These are phyloP conservation scores for Neurospora sp. DNA, from an alignment of 2,329 filamentous ascomycete genomes.

Conservation along the genomic window DNA sequence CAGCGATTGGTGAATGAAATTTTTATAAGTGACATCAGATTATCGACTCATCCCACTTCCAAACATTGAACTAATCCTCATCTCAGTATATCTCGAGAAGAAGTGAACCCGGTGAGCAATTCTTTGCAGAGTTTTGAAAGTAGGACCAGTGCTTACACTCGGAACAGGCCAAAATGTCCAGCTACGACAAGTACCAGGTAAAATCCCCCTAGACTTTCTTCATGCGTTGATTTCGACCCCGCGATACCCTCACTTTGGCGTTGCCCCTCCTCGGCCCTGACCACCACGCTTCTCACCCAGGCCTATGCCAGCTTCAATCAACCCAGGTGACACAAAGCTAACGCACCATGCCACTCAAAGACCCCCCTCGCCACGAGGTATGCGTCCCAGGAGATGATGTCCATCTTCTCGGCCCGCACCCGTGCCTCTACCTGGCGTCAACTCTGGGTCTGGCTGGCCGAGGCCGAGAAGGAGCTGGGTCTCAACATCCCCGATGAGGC, in stretches of 20 bases:
- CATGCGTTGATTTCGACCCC: background rate
- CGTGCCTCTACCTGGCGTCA: slow-evolving; percentile 72
- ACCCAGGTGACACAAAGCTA: slow-evolving; percentile 29
- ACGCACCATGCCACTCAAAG: slow-evolving; percentile 34
- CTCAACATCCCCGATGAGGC: slow-evolving; percentile 67
- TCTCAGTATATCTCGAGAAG: background rate
- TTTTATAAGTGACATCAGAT: background rate
- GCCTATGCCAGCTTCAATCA: background rate
- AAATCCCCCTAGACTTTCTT: background rate
- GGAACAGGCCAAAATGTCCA: slow-evolving; percentile 13
- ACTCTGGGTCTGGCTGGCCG: slow-evolving; percentile 77
- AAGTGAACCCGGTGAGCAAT: background rate
- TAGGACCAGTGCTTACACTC: background rate
- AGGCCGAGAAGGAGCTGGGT: slow-evolving; percentile 72
- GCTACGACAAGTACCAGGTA: slow-evolving; percentile 18
- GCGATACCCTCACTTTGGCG: background rate
- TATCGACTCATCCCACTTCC: background rate
- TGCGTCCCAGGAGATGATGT: slow-evolving; percentile 64
- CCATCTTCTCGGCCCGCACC: slow-evolving; percentile 68
- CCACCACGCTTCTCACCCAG: background rate
- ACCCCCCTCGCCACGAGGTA: slow-evolving; percentile 65
- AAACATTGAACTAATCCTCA: background rate
- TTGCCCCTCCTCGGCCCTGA: background rate
- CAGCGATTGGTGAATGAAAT: background rate
- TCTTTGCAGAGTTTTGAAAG: background rate